These are phyloP conservation scores for Ophiosphaerella korrae DNA, from an alignment of 2,329 filamentous ascomycete genomes.

Conservation along the genomic window DNA sequence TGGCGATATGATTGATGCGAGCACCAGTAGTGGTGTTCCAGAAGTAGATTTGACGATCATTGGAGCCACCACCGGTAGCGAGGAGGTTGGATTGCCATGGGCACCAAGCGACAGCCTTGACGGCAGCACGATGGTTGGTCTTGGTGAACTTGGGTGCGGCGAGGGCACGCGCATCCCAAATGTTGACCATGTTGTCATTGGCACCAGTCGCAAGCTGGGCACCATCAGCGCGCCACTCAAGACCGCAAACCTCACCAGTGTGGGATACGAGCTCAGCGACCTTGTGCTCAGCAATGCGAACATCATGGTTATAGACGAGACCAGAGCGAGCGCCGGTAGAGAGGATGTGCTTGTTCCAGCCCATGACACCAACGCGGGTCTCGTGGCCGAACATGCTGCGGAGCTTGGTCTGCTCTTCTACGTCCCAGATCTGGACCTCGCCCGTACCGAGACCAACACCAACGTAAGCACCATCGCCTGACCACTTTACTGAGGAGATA, in stretches of 20 bases:
- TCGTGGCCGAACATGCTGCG: conserved; percentile 99
- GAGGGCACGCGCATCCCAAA: conserved; percentile 96
- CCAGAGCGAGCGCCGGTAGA: conserved; percentile 94
- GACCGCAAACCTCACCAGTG: conserved; percentile 95
- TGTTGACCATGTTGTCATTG: conserved; percentile 98
- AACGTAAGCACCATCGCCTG: conserved; percentile 93
- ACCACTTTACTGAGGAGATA: conserved; percentile 98
- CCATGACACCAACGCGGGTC: conserved; percentile 93
- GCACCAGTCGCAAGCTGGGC: conserved; percentile 96
- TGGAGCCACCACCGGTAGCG: conserved; percentile 92
- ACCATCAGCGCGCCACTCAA: conserved; percentile 96
- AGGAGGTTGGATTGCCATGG: conserved; percentile 98
- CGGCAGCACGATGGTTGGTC: conserved; percentile 98
- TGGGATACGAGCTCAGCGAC: conserved; percentile 95
- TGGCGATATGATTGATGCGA: conserved; percentile 98
- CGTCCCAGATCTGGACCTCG: conserved; percentile 99
- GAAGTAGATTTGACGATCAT: conserved; percentile 98
- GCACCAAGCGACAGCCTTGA: conserved; percentile 98
- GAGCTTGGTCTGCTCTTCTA: conserved; percentile 91
- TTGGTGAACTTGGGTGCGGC: conserved; percentile 98
- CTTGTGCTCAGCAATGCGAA: conserved; percentile 97
- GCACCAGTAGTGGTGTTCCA: conserved; percentile 99
- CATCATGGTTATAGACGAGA: conserved; percentile 97
- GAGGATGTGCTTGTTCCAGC: conserved; percentile 97
- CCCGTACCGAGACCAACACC: conserved; percentile 92